phyloP scores from a whole-genome alignment of 169 alveolate species.

The Hepatocystis sp. region DNA sequence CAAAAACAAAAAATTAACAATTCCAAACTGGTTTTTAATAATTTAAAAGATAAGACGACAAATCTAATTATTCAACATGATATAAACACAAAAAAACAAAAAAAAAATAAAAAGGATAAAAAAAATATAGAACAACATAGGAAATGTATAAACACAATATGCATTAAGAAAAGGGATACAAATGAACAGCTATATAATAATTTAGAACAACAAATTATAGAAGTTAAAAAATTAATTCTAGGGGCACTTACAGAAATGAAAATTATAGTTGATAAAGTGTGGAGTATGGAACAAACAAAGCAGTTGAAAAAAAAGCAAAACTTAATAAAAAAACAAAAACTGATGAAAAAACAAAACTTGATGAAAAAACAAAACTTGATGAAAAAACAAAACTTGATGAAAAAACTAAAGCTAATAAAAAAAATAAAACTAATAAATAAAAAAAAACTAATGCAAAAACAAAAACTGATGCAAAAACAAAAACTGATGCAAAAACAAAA shows the following conservation, averaged over 20 bases:
- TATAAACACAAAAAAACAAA: too few relatives aligned
- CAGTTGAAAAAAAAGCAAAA: background rate
- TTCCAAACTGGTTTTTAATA: too few relatives aligned
- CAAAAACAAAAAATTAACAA: too few relatives aligned
- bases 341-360: background rate
- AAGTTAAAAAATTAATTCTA: conserved; percentile 22
- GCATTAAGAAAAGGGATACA: background rate
- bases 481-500: too few relatives aligned
- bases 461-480: too few relatives aligned
- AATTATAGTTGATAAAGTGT: conserved; percentile 13
- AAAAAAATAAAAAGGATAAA: too few relatives aligned
- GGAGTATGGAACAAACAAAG: background rate
- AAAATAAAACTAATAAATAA: background rate
- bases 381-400: background rate
- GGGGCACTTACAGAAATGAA: conserved; percentile 26
- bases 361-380: background rate
- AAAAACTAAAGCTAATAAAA: conserved; percentile 2
- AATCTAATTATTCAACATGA: too few relatives aligned
- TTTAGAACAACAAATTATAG: conserved; percentile 28
- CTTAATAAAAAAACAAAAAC: background rate
- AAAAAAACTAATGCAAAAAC: too few relatives aligned
- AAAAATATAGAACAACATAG: too few relatives aligned
- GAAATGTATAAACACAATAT: too few relatives aligned
- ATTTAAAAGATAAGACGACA: too few relatives aligned
- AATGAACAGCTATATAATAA: conserved; percentile 7